Base-by-base conservation (phyloP, 78 protist genomes). In the Tieghemostelium lacteum region DNA sequence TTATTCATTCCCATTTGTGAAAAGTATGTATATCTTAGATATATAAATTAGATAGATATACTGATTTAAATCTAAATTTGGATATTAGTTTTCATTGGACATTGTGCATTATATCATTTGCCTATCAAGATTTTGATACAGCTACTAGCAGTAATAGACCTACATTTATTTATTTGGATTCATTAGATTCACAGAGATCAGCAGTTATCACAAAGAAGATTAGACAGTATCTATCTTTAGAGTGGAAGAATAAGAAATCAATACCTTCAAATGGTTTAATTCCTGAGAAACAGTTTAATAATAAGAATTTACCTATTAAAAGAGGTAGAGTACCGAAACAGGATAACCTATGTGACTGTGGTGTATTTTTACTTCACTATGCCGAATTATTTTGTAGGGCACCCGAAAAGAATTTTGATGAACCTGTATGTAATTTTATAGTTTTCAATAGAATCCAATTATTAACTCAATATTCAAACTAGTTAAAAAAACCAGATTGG, bases 1-100 rank as follows among this genome's bases (percentile, higher is more conserved):
- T 45, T 87, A 70, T 60, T 87, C 40, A 87, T 87, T n/a, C 93
- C 93, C n/a, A 75, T 87, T 58, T 70, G 77, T 28, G 76, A 74
- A 61, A 75, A 71, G 93, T 87, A 70, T 24, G 55, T 60, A 63
- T 22, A 33, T 6, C 1, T 33, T 62, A 12, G 8, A 19, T 37
- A 50, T 50, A 36, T 24, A 29, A 29, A 57, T 6, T 16, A 55
- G n/a, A 39, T 54, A 28, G 19, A 28, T 37, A 34, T 54, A 66
- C 8, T 61, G 19, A 22, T 61, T 2, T 19, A 1, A 24, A 12
- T 29, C n/a, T n/a, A n/a, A n/a, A n/a, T n/a, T n/a, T n/a, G 10
- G 29, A 19, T 40, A 54, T 24, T 71, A 86, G 92, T 33, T 75
- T 71, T 20, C 93, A 87, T 87, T 87, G 93, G 93, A 73, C 85